These are phyloP conservation scores for Euphrasia arctica DNA, from an alignment of 305 asterid species.

Conservation along the genomic window DNA sequence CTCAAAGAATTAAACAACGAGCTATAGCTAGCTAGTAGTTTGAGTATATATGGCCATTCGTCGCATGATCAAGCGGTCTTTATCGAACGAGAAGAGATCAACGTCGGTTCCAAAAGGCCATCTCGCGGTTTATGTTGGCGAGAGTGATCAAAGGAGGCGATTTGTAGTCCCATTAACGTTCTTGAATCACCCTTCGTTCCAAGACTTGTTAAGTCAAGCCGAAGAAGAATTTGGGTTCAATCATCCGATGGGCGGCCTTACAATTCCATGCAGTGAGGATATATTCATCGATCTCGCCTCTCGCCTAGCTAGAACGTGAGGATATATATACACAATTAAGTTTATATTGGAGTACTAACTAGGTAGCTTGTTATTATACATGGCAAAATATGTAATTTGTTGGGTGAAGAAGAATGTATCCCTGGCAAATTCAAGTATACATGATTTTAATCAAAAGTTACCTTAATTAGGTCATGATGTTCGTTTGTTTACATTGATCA, in stretches of 20 bases:
- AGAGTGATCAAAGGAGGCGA: neutral
- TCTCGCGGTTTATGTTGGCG: neutral
- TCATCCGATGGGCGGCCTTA: slow-evolving; percentile 35
- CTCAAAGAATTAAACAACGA: too few relatives aligned
- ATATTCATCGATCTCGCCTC: slow-evolving; percentile 24
- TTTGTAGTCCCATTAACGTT: slow-evolving; percentile 19
- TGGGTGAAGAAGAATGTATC: too few relatives aligned
- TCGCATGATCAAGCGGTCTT: neutral
- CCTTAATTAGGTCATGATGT: too few relatives aligned
- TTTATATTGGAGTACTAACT: too few relatives aligned
- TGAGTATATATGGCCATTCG: neutral
- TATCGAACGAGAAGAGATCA: neutral
- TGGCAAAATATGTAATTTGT: too few relatives aligned
- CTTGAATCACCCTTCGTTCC: slow-evolving; percentile 31
- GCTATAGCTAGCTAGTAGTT: too few relatives aligned
- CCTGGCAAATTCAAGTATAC: too few relatives aligned
- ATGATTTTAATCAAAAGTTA: too few relatives aligned
- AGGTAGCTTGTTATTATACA: too few relatives aligned
- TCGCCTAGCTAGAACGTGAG: too few relatives aligned
- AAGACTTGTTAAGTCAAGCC: slow-evolving; percentile 7
- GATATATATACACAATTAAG: too few relatives aligned
- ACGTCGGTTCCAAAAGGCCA: neutral
- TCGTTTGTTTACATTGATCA: too few relatives aligned
- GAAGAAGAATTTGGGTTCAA: slow-evolving; percentile 20
- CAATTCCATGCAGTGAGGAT: slow-evolving; percentile 25